A percentile compares a stretch with the other conserved stretches of the same genome.
Evolutionary conservation across 1,284 basidiomycete genomes (phyloP).

Genomic region (Paramarasmius palmivorus): DNA sequence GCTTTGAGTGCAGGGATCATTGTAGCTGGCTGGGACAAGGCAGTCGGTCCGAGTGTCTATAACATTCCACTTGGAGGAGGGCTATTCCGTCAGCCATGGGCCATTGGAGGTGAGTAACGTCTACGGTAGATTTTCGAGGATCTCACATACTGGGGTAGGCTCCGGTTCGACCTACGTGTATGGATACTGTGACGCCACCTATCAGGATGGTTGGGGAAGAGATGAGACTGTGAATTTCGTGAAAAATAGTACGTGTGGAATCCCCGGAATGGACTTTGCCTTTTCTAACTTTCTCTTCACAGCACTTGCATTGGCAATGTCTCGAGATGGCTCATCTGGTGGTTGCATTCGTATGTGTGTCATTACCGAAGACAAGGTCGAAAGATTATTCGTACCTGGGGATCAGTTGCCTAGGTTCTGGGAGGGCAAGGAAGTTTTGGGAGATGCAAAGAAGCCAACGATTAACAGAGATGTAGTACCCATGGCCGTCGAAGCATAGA

Average conservation of each 20-base stretch:
- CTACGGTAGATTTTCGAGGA: neutral
- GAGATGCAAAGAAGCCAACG: slow-evolving; percentile 36
- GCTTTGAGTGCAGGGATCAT: slow-evolving; percentile 92
- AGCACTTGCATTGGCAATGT: slow-evolving; percentile 96
- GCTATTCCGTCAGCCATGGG: slow-evolving; percentile 94
- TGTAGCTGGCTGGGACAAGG: slow-evolving; percentile 97
- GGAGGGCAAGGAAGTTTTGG: slow-evolving; percentile 76
- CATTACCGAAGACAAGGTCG: slow-evolving; percentile 90
- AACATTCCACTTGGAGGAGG: slow-evolving; percentile 96
- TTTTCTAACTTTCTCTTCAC: slow-evolving; percentile 8
- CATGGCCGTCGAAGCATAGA: slow-evolving; percentile 69
- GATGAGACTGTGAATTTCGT: slow-evolving; percentile 95
- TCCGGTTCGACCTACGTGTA: slow-evolving; percentile 99
- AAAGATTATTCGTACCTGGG: slow-evolving; percentile 94
- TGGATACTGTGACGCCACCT: slow-evolving; percentile 99
- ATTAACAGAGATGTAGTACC: slow-evolving; percentile 41
- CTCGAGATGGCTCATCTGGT: slow-evolving; percentile 96
- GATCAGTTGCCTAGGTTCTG: slow-evolving; percentile 86
- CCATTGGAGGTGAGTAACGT: slow-evolving; percentile 77
- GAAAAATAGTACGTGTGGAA: slow-evolving; percentile 79
- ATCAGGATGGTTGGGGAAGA: slow-evolving; percentile 88
- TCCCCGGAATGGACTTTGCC: neutral
- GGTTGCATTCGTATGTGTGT: slow-evolving; percentile 98
- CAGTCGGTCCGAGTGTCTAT: slow-evolving; percentile 92
- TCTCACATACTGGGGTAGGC: slow-evolving; percentile 45